A percentile compares a stretch with the other conserved stretches of the same genome.
Conservation (phyloP, 805 yeast genomes). For the Yarrowia deformans region DNA sequence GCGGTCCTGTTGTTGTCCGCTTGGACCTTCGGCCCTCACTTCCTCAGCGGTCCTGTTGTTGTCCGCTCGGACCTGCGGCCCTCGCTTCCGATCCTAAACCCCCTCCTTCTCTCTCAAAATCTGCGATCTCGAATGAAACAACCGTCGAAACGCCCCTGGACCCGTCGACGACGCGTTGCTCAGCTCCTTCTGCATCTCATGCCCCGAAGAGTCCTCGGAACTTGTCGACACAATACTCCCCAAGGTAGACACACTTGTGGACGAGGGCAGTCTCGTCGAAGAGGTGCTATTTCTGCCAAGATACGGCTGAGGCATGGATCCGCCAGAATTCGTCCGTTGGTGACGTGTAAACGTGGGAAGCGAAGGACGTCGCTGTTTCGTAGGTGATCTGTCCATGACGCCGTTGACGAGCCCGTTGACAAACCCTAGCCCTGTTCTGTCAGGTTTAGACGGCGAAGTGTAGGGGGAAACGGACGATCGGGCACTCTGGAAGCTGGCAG, state of each 20-base stretch:
- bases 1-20: too few relatives aligned
- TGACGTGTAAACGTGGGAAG: slow-evolving; percentile 23
- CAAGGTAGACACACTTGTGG: slow-evolving; percentile 6
- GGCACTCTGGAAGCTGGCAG: slow-evolving; percentile 7
- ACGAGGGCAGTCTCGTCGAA: slow-evolving; percentile 6
- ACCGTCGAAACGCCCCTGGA: slow-evolving; percentile 12
- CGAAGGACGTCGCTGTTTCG: slow-evolving; percentile 18
- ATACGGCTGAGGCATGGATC: slow-evolving; percentile 27
- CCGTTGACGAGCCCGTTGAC: slow-evolving; percentile 26
- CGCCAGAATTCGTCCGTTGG: slow-evolving; percentile 24
- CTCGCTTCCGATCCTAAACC: neutral
- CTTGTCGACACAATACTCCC: slow-evolving; percentile 24
- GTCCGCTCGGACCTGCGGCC: too few relatives aligned
- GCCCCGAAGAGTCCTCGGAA: slow-evolving; percentile 18
- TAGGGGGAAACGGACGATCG: slow-evolving; percentile 20
- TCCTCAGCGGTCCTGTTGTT: too few relatives aligned
- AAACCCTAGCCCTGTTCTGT: slow-evolving; percentile 16
- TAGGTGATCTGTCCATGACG: slow-evolving; percentile 22
- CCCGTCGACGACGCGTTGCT: neutral
- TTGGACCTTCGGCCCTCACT: too few relatives aligned
- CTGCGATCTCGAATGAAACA: slow-evolving; percentile 31
- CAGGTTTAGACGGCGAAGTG: slow-evolving; percentile 34
- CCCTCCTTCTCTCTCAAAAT: slow-evolving; percentile 24
- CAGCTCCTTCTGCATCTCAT: slow-evolving; percentile 25
- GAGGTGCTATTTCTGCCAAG: slow-evolving; percentile 20